Evolutionary conservation across 352 stramenopile species (phyloP), one percentile per base, ranked within the genome.

Genomic region (Globisporangium parvum): DNA sequence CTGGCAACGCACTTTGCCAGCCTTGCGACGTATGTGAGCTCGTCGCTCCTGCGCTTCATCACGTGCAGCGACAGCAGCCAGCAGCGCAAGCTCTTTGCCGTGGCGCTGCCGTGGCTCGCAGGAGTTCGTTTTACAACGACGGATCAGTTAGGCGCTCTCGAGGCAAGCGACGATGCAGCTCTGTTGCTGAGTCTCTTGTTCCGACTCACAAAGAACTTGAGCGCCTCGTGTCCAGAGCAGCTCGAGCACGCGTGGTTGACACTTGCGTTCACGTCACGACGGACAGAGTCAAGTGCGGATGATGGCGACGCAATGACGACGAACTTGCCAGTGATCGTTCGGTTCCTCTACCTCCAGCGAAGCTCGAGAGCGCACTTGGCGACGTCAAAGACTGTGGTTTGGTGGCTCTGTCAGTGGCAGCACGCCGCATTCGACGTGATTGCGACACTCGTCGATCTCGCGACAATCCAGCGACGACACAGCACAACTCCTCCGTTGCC

Each of bases 171-270:
- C 39, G 50, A 26, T 42, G 62, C 24, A 11, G 31, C 17, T 2
- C 48, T 62, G 21, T 35, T 87, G 26, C 55, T 88, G 2, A 68
- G 66, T 11, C 42, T 87, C 24, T 24, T 86, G n/a, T 88, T 87
- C 49, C 66, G 65, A 4, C 58, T 87, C 33, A 88, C 80, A 3
- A 67, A 63, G 3, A 71, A 55, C 17, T 57, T 86, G 4, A 66
- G 41, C 8, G 54, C 63, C 20, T 71, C 47, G 15, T 87, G 74
- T 55, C 47, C 53, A 5, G 72, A 80, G 0, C 71, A 86, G 52
- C 58, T 88, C n/a, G 80, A 91, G 44, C 77, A 83, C 31, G 70
- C 69, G 1, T 91, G 77, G 80, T 61, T 87, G 0, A 87, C 80
- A 14, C 50, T 91, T 10, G 73, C 70, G 0, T 87, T 84, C 14